Conservation (phyloP, 1,284 basidiomycete genomes). For the Heterobasidion irregulare region DNA sequence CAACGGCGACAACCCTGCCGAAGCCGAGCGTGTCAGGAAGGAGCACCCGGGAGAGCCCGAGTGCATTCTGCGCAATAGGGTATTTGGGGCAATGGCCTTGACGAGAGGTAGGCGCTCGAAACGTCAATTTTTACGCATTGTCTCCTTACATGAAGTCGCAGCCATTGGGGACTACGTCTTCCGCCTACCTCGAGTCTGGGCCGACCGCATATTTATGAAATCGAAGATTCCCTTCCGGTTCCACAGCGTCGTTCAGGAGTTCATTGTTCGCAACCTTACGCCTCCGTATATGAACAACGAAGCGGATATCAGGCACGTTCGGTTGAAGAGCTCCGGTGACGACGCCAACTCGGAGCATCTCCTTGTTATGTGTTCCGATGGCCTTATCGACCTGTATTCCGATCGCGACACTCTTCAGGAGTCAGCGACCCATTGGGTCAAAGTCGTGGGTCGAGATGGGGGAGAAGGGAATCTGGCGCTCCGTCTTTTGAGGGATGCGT, state of each 20-base stretch:
- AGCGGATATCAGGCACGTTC: slow-evolving; percentile 20
- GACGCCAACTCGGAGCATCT: background rate
- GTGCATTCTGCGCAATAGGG: slow-evolving; percentile 19
- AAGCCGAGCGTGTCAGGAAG: slow-evolving; percentile 20
- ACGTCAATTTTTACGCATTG: background rate
- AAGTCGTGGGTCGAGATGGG: slow-evolving; percentile 1
- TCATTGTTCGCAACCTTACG: slow-evolving; percentile 17
- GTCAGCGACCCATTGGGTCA: slow-evolving; percentile 2
- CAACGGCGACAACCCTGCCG: slow-evolving; percentile 21
- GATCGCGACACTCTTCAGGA: background rate
- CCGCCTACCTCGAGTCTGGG: slow-evolving; percentile 25
- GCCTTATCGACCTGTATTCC: slow-evolving; percentile 15
- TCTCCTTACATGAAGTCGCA: slow-evolving; percentile 9
- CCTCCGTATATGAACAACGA: slow-evolving; percentile 23
- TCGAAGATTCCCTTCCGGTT: slow-evolving; percentile 16
- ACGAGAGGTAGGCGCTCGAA: slow-evolving; percentile 21
- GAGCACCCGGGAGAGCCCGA: slow-evolving; percentile 27
- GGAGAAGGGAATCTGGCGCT: slow-evolving; percentile 16
- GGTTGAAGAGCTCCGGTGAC: slow-evolving; percentile 2
- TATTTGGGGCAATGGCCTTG: slow-evolving; percentile 25
- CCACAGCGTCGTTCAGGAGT: slow-evolving; percentile 11
- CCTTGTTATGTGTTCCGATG: slow-evolving; percentile 16
- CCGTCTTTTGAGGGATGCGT: slow-evolving; percentile 16
- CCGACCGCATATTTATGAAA: slow-evolving; percentile 23
- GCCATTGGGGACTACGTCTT: slow-evolving; percentile 28